Evolutionary conservation across 305 asterid species (phyloP).

Genomic region (Salvia sclarea): DNA sequence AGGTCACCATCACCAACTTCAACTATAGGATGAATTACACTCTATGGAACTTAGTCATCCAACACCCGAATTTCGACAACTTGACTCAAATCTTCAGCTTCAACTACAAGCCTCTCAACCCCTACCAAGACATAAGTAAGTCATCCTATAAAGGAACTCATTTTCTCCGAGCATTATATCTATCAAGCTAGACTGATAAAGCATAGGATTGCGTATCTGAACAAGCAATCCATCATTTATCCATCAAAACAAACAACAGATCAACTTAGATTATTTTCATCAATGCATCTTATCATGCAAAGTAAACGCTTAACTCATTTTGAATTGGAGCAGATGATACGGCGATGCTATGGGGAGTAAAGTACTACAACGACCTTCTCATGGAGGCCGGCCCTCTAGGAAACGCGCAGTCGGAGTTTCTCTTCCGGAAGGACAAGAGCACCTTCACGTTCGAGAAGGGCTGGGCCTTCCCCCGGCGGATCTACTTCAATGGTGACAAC

Average conservation of each 20-base stretch:
- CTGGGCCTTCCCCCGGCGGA: background rate
- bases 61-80: constrained; percentile 74
- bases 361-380: background rate
- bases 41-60: constrained; percentile 67
- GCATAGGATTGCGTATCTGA: too few relatives aligned
- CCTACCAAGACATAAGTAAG: constrained; percentile 65
- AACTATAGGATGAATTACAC: constrained; percentile 67
- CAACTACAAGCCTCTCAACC: constrained; percentile 67
- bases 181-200: too few relatives aligned
- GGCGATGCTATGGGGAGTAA: background rate
- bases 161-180: too few relatives aligned
- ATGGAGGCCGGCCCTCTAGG: background rate
- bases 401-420: background rate
- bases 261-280: too few relatives aligned
- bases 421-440: background rate
- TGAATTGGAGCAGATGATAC: background rate
- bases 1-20: constrained; percentile 69
- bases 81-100: constrained; percentile 69
- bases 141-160: too few relatives aligned
- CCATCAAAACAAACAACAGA: too few relatives aligned
- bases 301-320: too few relatives aligned
- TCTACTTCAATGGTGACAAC: background rate
- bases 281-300: too few relatives aligned
- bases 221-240: too few relatives aligned
- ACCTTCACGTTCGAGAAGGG: background rate